Evolutionary conservation across 768 basidiomycete genomes (phyloP).

Genomic region (Auriscalpium microsporum): DNA sequence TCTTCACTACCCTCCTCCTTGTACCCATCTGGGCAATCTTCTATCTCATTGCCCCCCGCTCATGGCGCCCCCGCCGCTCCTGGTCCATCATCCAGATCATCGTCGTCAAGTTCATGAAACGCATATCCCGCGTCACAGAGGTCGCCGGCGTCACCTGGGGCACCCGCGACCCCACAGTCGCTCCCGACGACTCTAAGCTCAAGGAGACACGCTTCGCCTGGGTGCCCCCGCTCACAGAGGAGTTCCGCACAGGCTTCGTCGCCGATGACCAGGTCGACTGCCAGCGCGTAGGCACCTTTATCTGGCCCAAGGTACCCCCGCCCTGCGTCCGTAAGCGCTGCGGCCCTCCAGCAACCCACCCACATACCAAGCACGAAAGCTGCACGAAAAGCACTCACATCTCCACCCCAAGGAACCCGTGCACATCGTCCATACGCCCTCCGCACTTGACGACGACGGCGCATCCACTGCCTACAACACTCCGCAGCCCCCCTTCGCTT

Average conservation of each 20-base stretch:
- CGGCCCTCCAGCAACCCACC: background rate
- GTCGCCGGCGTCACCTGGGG: conserved; percentile 49
- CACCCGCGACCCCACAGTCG: conserved; percentile 36
- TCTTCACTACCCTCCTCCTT: conserved; percentile 39
- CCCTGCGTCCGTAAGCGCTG: conserved; percentile 8
- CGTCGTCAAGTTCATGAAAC: conserved; percentile 42
- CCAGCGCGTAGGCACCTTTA: conserved; percentile 36
- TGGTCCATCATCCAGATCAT: conserved; percentile 44
- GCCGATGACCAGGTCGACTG: conserved; percentile 31
- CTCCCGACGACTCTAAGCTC: conserved; percentile 25
- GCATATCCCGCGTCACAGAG: conserved; percentile 46
- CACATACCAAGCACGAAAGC: background rate
- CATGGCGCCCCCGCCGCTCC: conserved; percentile 37
- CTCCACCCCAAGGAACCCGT: background rate
- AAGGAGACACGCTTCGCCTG: conserved; percentile 43
- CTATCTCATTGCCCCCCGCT: conserved; percentile 36
- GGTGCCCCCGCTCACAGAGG: conserved; percentile 34
- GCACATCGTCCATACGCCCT: background rate
- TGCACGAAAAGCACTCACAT: background rate
- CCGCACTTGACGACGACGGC: background rate
- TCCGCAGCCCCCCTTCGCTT: too few species aligned
- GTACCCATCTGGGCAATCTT: conserved; percentile 38
- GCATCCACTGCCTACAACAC: too few species aligned
- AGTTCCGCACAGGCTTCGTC: conserved; percentile 35
- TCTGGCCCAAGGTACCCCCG: conserved; percentile 35